Evolutionary conservation across 768 basidiomycete species (phyloP), one percentile per base, ranked within the genome.

Genomic region (Astraeus odoratus): DNA sequence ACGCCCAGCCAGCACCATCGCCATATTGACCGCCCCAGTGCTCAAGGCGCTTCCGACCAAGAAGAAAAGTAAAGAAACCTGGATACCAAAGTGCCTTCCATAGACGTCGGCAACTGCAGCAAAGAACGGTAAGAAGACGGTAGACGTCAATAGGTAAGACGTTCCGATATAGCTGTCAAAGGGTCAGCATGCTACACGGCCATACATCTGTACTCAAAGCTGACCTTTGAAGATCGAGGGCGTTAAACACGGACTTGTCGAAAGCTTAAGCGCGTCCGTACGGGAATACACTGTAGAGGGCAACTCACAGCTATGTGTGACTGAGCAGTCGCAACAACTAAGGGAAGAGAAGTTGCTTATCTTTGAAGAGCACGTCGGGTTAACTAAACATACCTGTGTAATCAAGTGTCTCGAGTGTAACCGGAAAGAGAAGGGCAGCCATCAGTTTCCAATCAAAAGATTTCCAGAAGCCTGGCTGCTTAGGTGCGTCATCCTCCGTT

Each of bases 271-370:
- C 31, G 22, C n/a, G 15, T 20, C 8, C 1, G 10, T 15, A 22
- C 24, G 16, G 25, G 47, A 7, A 13, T 24, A 16, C 13, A 25
- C 3, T n/a, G n/a, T n/a, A 2, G 2, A 16, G 12, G 15, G 34
- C 12, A 2, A 54, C 70, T 38, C 51, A 75, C 73, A 8, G 75
- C 76, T 46, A 77, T 77, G 27, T 67, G 69, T 24, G 70, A 58
- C 45, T 77, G 75, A 3, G 76, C 73, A 12, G 74, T 77, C 4
- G 76, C 75, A 24, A 77, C 72, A 2, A 76, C 75, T 72, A 44
- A 39, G 37, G 22, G 37, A 13, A 13, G 27, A 26, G 5, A 43
- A 4, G 22, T 23, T 15, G n/a, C 23, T 25, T 15, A 8, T 16
- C 29, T 26, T 24, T 6, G 2, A n/a, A 18, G n/a, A 12, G 7